Evolutionary conservation across 352 stramenopile genomes (phyloP).

Genomic region (Albugo candida): DNA sequence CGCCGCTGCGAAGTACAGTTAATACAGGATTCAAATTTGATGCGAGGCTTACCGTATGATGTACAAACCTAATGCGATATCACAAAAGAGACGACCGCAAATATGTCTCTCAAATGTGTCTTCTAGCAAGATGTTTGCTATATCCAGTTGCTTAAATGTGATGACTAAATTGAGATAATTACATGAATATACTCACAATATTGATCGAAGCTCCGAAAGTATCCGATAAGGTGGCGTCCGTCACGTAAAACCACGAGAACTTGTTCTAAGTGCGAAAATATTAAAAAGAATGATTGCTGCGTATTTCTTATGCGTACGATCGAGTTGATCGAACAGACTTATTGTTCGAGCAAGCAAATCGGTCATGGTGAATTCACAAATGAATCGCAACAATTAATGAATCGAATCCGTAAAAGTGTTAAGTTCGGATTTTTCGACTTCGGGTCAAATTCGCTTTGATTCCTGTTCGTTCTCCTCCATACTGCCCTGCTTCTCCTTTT

Average conservation of each 20-base stretch:
- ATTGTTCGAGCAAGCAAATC: constrained; percentile 58
- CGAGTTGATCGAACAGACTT: constrained; percentile 67
- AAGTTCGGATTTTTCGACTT: constrained; percentile 82
- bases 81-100: constrained; percentile 78
- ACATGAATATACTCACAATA: constrained; percentile 32
- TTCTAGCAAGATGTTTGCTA: constrained; percentile 93
- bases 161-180: background rate
- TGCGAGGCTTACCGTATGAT: constrained; percentile 66
- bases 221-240: constrained; percentile 87
- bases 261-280: constrained; percentile 30
- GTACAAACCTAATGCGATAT: constrained; percentile 92
- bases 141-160: background rate
- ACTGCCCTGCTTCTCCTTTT: constrained; percentile 66
- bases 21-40: background rate
- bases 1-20: constrained; percentile 22
- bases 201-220: constrained; percentile 74
- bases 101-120: constrained; percentile 86
- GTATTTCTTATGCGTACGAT: constrained; percentile 26
- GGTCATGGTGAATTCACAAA: constrained; percentile 22
- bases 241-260: constrained; percentile 88
- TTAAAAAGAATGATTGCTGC: background rate
- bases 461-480: constrained; percentile 76
- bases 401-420: constrained; percentile 4
- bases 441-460: constrained; percentile 79
- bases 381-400: too few species aligned